Evolutionary conservation across 73 alveolate genomes (phyloP), one percentile per base, ranked within the genome.

Genomic region (Paramecium octaurelia): DNA sequence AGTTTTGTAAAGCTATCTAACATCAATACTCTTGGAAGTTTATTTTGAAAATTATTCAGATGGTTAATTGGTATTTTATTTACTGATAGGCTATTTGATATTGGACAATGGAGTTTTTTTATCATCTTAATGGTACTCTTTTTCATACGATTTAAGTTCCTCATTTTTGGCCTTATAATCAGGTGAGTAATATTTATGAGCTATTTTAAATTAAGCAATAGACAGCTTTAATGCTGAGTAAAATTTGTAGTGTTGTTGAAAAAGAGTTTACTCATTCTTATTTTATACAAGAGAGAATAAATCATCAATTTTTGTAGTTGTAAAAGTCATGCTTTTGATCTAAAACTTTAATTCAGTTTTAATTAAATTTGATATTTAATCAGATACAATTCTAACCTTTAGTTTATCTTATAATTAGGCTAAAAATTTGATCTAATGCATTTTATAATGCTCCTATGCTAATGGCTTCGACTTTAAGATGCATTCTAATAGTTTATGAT

Each of bases 401-500:
- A 80, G 24, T 24, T 48, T 44, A 23, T 80, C 75, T 43, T 9
- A 14, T 20, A 80, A 21, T 31, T 42, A 38, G 3, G 31, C 42
- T 40, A 38, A 40, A 18, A 80, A 48, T 24, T 46, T 80, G 10
- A 46, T n/a, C 44, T 80, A 38, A 44, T 21, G 34, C 1, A 5
- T 5, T 23, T 7, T 27, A 6, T 40, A 18, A 34, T 23, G 43
- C 0, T 80, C 91, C 24, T 80, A 80, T 8, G 42, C 12, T 24
- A 80, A 80, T 14, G 70, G 91, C 40, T 73, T 73, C 0, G 91
- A 44, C 24, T 80, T 80, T 23, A 80, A 48, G 24, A 80, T 80
- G 77, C 91, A 80, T 80, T 80, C 91, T 35, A 80, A 46, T 80
- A 80, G 16, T 80, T 44, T 23, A 44, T 80, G 75, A 80, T 80